Evolutionary conservation across 1,284 basidiomycete species (phyloP).

Genomic region (Schizophyllum amplum): DNA sequence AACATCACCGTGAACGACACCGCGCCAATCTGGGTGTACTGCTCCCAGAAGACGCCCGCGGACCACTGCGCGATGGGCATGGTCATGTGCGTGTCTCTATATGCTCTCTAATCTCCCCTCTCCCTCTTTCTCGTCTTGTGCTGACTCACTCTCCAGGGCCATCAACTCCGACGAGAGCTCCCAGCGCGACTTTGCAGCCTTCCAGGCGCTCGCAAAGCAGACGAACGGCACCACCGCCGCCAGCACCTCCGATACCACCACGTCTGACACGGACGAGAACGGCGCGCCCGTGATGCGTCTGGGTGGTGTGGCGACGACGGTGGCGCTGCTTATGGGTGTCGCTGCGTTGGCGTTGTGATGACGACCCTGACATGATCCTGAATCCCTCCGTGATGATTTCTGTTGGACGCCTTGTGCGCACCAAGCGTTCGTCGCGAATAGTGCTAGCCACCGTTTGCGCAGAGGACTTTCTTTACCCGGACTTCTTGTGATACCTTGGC

Average conservation of each 20-base stretch:
- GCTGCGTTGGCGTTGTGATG: too few species aligned
- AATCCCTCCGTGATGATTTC: too few species aligned
- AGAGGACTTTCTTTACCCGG: too few species aligned
- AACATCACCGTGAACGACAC: slow-evolving; percentile 47
- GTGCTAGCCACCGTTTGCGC: too few species aligned
- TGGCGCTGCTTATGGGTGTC: not conserved
- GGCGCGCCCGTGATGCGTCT: not conserved
- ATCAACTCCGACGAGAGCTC: slow-evolving; percentile 39
- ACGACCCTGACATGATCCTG: too few species aligned
- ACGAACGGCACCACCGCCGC: slow-evolving; percentile 15
- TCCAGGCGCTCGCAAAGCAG: slow-evolving; percentile 26
- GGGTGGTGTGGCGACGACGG: not conserved
- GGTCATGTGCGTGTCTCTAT: slow-evolving; percentile 26
- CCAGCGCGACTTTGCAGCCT: slow-evolving; percentile 37
- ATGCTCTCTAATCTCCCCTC: too few species aligned
- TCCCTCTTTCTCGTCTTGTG: too few species aligned
- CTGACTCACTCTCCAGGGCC: slow-evolving; percentile 5
- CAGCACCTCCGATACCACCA: not conserved
- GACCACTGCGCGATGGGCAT: slow-evolving; percentile 37
- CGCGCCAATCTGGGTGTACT: slow-evolving; percentile 43
- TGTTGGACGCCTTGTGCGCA: too few species aligned
- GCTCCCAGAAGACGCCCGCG: slow-evolving; percentile 27
- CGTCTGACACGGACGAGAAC: not conserved
- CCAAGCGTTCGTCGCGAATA: too few species aligned
- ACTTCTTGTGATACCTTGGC: too few species aligned